These are phyloP conservation scores for Gastrolobium bilobum DNA, from an alignment of 306 rosid species.

Conservation along the genomic window DNA sequence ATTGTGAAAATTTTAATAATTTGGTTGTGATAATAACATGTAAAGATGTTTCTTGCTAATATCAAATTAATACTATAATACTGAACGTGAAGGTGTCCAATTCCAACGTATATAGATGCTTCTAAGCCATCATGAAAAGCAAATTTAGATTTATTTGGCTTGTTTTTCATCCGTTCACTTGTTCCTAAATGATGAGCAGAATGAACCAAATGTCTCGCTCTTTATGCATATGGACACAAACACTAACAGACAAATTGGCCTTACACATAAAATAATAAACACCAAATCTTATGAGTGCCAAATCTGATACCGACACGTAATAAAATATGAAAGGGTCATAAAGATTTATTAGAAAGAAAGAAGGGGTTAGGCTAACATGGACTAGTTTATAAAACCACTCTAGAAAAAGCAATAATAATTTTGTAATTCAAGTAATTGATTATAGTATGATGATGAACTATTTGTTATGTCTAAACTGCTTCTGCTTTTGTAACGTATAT, in stretches of 20 bases:
- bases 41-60: not conserved
- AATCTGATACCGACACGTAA: not conserved
- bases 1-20: too few species aligned
- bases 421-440: not conserved
- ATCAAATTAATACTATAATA: constrained; percentile 26
- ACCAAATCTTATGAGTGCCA: not conserved
- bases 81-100: not conserved
- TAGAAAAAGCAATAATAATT: not conserved
- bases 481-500: not conserved
- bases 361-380: not conserved
- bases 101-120: not conserved
- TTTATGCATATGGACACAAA: constrained; percentile 15
- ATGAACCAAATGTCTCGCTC: constrained; percentile 37
- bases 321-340: not conserved
- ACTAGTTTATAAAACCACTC: not conserved
- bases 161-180: not conserved
- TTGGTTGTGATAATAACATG: not conserved
- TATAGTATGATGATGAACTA: not conserved
- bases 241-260: constrained; percentile 10
- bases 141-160: not conserved
- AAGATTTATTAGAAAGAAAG: not conserved
- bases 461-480: not conserved
- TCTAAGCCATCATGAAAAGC: not conserved
- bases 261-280: too few species aligned
- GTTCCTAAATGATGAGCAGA: constrained; percentile 38